phyloP scores from a whole-genome alignment of 2,329 filamentous ascomycete species.

The Alternaria dauci region DNA sequence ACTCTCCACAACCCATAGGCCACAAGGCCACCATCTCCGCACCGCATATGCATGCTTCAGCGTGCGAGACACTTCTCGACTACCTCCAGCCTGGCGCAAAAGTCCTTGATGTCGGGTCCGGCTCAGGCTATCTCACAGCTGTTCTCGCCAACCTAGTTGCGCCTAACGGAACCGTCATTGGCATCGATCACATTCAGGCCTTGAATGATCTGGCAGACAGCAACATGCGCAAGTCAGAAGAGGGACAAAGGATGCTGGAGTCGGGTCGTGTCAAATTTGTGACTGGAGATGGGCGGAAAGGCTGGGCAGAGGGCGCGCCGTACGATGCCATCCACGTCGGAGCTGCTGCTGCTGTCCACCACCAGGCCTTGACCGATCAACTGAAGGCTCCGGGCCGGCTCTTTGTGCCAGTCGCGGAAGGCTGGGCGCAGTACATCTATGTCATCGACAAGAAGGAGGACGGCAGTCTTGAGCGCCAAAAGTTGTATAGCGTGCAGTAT shows the following conservation, averaged over 20 bases:
- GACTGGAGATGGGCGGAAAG: conserved; percentile 69
- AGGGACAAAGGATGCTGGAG: conserved; percentile 65
- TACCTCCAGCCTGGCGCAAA: conserved; percentile 61
- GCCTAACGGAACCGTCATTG: conserved; percentile 55
- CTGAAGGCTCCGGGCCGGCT: conserved; percentile 79
- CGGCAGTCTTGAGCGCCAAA: conserved; percentile 64
- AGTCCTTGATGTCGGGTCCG: conserved; percentile 60
- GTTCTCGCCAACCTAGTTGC: conserved; percentile 81
- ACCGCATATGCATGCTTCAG: conserved; percentile 76
- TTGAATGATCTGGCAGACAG: conserved; percentile 52
- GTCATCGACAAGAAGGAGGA: conserved; percentile 74
- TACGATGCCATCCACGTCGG: conserved; percentile 98
- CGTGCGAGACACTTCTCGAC: conserved; percentile 68
- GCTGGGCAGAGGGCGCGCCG: conserved; percentile 58
- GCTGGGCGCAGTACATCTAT: conserved; percentile 71
- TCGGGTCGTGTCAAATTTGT: conserved; percentile 74
- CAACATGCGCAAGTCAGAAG: conserved; percentile 56
- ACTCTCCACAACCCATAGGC: conserved; percentile 74
- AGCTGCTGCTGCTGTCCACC: conserved; percentile 79
- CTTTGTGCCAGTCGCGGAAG: conserved; percentile 77
- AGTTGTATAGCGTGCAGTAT: conserved; percentile 76
- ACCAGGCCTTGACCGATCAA: conserved; percentile 77
- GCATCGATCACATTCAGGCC: conserved; percentile 60
- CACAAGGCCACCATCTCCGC: conserved; percentile 74
- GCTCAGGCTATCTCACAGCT: conserved; percentile 80